Conservation (phyloP, 805 yeast genomes). For the Suhomyces canberraensis region DNA sequence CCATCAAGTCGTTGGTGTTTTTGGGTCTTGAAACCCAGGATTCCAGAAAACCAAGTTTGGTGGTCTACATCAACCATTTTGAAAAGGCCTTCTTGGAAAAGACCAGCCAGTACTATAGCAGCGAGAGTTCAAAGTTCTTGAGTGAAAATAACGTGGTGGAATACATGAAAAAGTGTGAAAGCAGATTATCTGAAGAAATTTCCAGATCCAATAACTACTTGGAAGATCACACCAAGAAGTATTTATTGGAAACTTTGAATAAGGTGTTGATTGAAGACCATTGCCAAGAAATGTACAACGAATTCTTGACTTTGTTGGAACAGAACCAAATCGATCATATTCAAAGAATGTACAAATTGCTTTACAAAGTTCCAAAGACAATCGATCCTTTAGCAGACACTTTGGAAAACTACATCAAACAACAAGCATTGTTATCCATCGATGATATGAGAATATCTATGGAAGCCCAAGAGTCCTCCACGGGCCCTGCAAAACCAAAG, state of each 20-base stretch:
- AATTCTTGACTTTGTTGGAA: constrained; percentile 71
- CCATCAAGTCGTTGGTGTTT: constrained; percentile 82
- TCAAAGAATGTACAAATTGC: constrained; percentile 68
- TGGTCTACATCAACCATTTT: constrained; percentile 76
- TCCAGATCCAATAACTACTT: constrained; percentile 72
- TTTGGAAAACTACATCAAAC: constrained; percentile 69
- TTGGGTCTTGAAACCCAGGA: constrained; percentile 91
- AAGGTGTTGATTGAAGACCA: constrained; percentile 75
- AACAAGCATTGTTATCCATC: constrained; percentile 46
- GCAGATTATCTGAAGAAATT: constrained; percentile 79
- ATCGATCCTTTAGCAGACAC: constrained; percentile 72
- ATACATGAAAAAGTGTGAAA: constrained; percentile 83
- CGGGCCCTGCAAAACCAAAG: constrained; percentile 11
- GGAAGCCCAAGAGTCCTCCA: constrained; percentile 18
- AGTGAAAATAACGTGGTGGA: constrained; percentile 79
- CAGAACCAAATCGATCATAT: constrained; percentile 71
- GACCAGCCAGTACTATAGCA: constrained; percentile 62
- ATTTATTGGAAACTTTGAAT: constrained; percentile 73
- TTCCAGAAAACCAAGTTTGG: constrained; percentile 76
- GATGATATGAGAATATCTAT: constrained; percentile 46
- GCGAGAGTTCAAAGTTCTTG: constrained; percentile 67
- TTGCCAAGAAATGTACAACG: constrained; percentile 69
- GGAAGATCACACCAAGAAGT: constrained; percentile 80
- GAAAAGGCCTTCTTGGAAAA: constrained; percentile 73
- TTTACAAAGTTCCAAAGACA: constrained; percentile 76